Conservation (phyloP, 108 stramenopile genomes). For the Hondaea fermentalgiana region DNA sequence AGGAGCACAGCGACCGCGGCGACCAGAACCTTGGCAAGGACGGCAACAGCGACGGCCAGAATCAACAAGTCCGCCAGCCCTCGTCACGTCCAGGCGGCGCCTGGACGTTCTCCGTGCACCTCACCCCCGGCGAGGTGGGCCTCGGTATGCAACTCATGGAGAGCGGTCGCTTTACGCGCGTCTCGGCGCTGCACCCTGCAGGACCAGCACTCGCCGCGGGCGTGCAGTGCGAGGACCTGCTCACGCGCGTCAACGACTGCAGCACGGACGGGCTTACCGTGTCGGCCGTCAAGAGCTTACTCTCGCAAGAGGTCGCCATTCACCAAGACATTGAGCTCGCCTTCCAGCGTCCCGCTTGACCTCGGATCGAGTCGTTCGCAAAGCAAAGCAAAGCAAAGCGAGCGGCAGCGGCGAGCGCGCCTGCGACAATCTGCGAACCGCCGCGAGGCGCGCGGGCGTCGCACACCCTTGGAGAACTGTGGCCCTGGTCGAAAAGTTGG, state of each 20-base stretch:
- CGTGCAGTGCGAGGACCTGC: not conserved
- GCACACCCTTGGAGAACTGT: no score
- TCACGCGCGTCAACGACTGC: not conserved
- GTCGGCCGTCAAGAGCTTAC: not conserved
- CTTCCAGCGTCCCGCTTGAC: not conserved
- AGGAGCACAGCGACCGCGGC: no score
- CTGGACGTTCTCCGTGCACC: not conserved
- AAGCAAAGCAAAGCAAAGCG: no score
- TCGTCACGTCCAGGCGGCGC: not conserved
- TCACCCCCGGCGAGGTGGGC: not conserved
- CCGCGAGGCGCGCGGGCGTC: no score
- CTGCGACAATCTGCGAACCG: no score
- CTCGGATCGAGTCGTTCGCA: no score
- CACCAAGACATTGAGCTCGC: not conserved
- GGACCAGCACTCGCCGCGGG: not conserved
- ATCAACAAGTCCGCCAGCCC: no score
- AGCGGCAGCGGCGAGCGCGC: no score
- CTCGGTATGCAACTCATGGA: not conserved
- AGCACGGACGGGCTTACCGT: not conserved
- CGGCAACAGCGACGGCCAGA: not conserved
- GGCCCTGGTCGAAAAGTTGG: no score
- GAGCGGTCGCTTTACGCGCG: not conserved
- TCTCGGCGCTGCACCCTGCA: not conserved
- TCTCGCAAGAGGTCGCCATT: not conserved
- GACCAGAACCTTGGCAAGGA: not conserved